phyloP scores from a whole-genome alignment of 2,329 filamentous ascomycete genomes.

The Aureobasidium vineae region DNA sequence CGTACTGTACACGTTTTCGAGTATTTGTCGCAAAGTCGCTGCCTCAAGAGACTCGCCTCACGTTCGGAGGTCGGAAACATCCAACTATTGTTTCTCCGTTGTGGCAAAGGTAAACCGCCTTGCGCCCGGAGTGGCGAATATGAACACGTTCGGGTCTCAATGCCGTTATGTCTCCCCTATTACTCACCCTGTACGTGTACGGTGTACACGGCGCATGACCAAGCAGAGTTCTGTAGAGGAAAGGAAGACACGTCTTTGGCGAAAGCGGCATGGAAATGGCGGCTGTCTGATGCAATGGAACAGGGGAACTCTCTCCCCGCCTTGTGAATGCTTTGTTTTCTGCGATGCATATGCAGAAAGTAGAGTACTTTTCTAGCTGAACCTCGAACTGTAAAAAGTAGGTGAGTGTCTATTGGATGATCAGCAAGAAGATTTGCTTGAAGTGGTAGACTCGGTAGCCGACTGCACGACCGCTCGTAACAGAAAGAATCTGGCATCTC shows the following conservation, averaged over 20 bases:
- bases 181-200: slow-evolving; percentile 1
- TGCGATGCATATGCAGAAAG: not conserved
- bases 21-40: slow-evolving; percentile 16
- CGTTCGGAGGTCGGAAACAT: not conserved
- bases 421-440: slow-evolving; percentile 7
- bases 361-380: not conserved
- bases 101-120: slow-evolving; percentile 4
- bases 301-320: slow-evolving; percentile 7
- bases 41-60: slow-evolving; percentile 9
- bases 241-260: not conserved
- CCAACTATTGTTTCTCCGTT: not conserved
- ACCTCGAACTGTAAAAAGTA: slow-evolving; percentile 5
- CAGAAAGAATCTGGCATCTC: not conserved
- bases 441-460: not conserved
- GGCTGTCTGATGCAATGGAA: slow-evolving; percentile 21
- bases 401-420: slow-evolving; percentile 1
- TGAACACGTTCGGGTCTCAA: not conserved
- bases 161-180: not conserved
- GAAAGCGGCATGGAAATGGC: slow-evolving; percentile 11
- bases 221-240: not conserved
- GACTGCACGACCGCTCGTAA: not conserved
- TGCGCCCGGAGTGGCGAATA: slow-evolving; percentile 2
- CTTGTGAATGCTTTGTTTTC: slow-evolving; percentile 4
- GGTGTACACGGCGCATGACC: slow-evolving; percentile 15
- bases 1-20: not conserved